Base-by-base conservation (phyloP, 1,284 basidiomycete species). In the Tilletiaria anomala region DNA sequence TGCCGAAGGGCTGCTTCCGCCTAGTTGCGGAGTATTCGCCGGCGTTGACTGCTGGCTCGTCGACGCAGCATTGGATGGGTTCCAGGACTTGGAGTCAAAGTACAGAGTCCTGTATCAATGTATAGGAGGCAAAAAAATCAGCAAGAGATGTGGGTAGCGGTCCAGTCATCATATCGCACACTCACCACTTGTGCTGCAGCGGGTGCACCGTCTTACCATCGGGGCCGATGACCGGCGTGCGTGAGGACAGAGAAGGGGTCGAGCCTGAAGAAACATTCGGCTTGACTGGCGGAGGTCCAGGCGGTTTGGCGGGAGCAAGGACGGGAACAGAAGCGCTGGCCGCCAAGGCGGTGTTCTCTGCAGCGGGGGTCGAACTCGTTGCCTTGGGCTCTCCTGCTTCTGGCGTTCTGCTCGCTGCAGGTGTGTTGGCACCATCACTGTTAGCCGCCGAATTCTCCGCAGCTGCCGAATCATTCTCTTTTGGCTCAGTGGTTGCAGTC, bases 161-260 rank as follows among this genome's bases (percentile, higher is more conserved):
- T 16, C 22, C 21, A 20, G 38, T 32, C 21, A 32, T 22, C 22
- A 6, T n/a, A 22, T 10, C 29, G 22, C n/a, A 6, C 12, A 72
- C 78, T 54, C 45, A 83, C 84, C 86, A 91, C 43, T 76, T 64
- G 67, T 81, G 81, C 58, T 83, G 79, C 21, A 91, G 70, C 3
- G 85, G 85, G 61, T 86, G 83, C 5, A 24, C 23, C 24, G 35
- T 38, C 35, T 35, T 37, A 18, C 17, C 18, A 20, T 43, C 35
- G 11, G 20, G 20, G 19, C 18, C 26, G 23, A 15, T 21, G 15
- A 23, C 12, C 23, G 20, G 14, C 10, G 21, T 37, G 15, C 22
- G 14, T 17, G 26, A 26, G 4, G 35, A 11, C 21, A 15, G 15
- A 16, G 29, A 11, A 12, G 21, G 14, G 17, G 14, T 31, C 18